Evolutionary conservation across 2,329 filamentous ascomycete genomes (phyloP).

Genomic region (Sphaerulina vaccinii): DNA sequence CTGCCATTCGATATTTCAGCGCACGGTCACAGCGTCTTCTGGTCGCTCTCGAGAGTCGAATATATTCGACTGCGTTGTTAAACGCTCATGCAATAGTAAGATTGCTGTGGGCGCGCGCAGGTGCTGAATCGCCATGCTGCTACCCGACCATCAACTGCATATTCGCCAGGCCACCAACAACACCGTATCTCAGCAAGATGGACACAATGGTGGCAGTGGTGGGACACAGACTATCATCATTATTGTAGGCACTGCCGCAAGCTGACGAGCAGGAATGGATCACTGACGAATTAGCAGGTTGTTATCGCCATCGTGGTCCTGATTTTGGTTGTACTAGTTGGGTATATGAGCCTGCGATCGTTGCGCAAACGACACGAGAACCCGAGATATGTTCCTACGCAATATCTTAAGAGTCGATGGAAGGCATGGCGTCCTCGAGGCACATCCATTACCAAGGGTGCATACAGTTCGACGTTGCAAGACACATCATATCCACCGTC

Average conservation of each 20-base stretch:
- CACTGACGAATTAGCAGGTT: slow-evolving; percentile 16
- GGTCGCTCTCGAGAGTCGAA: neutral
- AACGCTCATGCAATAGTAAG: slow-evolving; percentile 17
- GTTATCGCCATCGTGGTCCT: slow-evolving; percentile 19
- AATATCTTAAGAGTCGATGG: slow-evolving; percentile 37
- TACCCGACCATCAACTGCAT: slow-evolving; percentile 9
- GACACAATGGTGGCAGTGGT: slow-evolving; percentile 8
- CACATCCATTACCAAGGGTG: slow-evolving; percentile 26
- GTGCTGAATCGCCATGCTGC: slow-evolving; percentile 25
- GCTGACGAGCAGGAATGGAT: neutral
- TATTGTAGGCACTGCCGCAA: slow-evolving; percentile 5
- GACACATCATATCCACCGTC: slow-evolving; percentile 29
- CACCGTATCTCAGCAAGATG: neutral
- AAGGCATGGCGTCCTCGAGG: slow-evolving; percentile 32
- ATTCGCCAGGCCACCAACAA: slow-evolving; percentile 4
- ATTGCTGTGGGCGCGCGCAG: slow-evolving; percentile 11
- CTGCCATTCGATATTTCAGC: slow-evolving; percentile 1
- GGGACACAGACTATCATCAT: slow-evolving; percentile 15
- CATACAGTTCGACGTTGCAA: slow-evolving; percentile 35
- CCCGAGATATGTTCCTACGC: slow-evolving; percentile 35
- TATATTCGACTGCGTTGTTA: neutral
- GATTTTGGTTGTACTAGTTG: slow-evolving; percentile 13
- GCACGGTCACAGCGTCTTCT: neutral
- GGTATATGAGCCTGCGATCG: slow-evolving; percentile 17
- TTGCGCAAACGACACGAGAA: slow-evolving; percentile 27